Evolutionary conservation across 768 basidiomycete genomes (phyloP).

Genomic region (Kwoniella shandongensis): DNA sequence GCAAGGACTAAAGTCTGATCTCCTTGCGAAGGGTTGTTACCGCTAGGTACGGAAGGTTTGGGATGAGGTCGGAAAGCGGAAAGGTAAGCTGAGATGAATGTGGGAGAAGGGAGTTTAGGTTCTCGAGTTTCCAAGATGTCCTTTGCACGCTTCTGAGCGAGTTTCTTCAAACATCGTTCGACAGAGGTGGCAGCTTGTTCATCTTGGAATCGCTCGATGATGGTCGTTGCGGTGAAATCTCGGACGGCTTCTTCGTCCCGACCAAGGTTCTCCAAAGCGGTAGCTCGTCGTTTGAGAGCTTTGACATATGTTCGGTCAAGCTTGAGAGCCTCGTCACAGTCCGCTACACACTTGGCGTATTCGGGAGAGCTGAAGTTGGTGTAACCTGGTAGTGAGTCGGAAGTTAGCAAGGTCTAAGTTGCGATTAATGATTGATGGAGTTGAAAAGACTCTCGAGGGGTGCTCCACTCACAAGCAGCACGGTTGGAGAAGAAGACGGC

Average conservation of each 20-base stretch:
- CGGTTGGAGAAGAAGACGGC: constrained; percentile 96
- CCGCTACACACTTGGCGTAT: constrained; percentile 74
- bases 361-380: constrained; percentile 86
- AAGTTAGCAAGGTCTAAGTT: constrained; percentile 17
- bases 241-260: constrained; percentile 73
- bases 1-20: constrained; percentile 80
- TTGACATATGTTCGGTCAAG: constrained; percentile 82
- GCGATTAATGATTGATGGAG: not conserved
- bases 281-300: constrained; percentile 78
- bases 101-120: constrained; percentile 79
- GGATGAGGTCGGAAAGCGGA: constrained; percentile 88
- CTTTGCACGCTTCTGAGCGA: constrained; percentile 70
- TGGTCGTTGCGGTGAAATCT: constrained; percentile 94
- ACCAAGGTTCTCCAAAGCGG: constrained; percentile 75
- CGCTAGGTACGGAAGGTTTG: constrained; percentile 64
- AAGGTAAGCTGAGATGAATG: constrained; percentile 93
- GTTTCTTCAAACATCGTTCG: constrained; percentile 85
- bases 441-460: not conserved
- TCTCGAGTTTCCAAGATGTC: constrained; percentile 74
- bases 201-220: constrained; percentile 89
- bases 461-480: constrained; percentile 72
- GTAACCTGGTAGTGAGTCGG: constrained; percentile 62
- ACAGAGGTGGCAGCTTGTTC: constrained; percentile 73
- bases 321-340: constrained; percentile 84
- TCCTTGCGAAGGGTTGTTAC: constrained; percentile 68